phyloP scores from a whole-genome alignment of 192 early-diverging fungal species.

The Linnemannia schmuckeri region DNA sequence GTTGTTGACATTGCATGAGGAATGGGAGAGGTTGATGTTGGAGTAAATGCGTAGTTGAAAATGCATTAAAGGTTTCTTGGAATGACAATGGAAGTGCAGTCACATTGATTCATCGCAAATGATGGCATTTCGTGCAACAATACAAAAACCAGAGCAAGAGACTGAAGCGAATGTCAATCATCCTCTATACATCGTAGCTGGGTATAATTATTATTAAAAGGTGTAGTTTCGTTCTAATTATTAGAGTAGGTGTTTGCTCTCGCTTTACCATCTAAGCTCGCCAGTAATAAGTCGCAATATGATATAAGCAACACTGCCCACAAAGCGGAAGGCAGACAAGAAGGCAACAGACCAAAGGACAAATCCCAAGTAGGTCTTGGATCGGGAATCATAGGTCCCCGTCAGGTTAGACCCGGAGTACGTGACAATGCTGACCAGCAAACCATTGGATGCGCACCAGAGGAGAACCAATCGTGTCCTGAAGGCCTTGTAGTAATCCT shows the following conservation, averaged over 20 bases:
- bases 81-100: no score
- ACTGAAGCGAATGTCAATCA: no score
- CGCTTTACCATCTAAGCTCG: conserved; percentile 58
- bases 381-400: conserved; percentile 49
- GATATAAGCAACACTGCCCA: conserved; percentile 76
- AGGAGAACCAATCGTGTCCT: conserved; percentile 79
- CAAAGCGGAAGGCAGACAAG: conserved; percentile 76
- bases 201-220: background rate
- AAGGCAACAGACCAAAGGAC: conserved; percentile 85
- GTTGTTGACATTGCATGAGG: background rate
- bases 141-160: no score
- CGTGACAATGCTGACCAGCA: conserved; percentile 76
- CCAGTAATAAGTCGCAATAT: conserved; percentile 70
- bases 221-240: background rate
- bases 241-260: background rate
- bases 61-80: background rate
- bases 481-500: conserved; percentile 88
- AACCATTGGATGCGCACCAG: conserved; percentile 86
- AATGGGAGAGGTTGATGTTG: background rate
- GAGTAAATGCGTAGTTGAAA: background rate
- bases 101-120: no score
- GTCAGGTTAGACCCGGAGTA: conserved; percentile 56
- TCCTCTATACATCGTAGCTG: no score
- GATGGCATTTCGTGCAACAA: no score
- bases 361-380: conserved; percentile 68